phyloP scores from a whole-genome alignment of 345 rosid species.

The Conringia planisiliqua region DNA sequence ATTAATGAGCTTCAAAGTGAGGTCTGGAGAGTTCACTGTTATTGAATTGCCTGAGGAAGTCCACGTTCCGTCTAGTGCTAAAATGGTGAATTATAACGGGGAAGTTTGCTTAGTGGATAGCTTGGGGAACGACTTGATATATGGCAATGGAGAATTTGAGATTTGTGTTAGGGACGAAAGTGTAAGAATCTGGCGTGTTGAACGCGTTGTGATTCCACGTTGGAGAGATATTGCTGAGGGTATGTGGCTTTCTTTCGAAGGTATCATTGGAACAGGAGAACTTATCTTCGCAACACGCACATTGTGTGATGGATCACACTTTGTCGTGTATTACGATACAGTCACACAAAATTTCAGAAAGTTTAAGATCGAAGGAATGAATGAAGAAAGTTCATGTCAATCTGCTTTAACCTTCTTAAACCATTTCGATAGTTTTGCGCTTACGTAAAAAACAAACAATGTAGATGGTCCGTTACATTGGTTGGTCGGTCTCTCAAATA shows the following conservation, averaged over 20 bases:
- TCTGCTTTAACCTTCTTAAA: background rate
- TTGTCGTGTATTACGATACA: background rate
- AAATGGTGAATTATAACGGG: background rate
- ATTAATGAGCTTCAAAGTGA: background rate
- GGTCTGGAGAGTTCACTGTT: background rate
- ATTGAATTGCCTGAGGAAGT: background rate
- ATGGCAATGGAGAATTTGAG: background rate
- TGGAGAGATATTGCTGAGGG: background rate
- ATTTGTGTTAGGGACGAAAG: too few relatives aligned
- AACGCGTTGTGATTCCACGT: background rate
- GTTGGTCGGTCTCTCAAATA: too few relatives aligned
- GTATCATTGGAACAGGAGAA: background rate
- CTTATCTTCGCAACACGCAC: background rate
- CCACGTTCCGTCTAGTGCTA: background rate
- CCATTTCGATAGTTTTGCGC: background rate
- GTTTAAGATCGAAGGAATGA: background rate
- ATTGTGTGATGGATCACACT: background rate
- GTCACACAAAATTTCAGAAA: background rate
- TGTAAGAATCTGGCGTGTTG: too few relatives aligned
- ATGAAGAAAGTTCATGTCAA: background rate
- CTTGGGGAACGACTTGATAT: too few relatives aligned
- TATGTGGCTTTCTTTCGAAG: background rate
- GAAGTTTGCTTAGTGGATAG: background rate
- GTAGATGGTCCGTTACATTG: background rate
- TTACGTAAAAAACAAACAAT: background rate